Evolutionary conservation across 2,329 filamentous ascomycete species (phyloP), one percentile per base, ranked within the genome.

Genomic region (Nemania sp.): DNA sequence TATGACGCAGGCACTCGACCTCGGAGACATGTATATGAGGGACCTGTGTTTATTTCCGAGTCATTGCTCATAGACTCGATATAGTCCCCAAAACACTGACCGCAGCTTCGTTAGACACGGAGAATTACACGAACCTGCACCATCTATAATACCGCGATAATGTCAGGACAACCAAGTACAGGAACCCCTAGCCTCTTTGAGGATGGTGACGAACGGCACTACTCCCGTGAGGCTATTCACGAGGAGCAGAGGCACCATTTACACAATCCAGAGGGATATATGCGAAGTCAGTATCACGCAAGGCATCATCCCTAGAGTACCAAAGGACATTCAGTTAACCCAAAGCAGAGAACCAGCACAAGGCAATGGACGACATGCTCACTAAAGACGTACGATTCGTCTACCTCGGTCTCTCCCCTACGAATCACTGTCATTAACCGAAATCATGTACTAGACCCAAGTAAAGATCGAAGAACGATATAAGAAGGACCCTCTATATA

Each of bases 401-500:
- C 5, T 18, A 2, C 32, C 47, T 22, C 15, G 10, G 10, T 18
- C 22, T 8, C 29, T 32, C 29, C 29, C 4, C n/a, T n/a, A 7
- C 32, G 49, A 63, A 20, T 13, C 18, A 35, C 6, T 18, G 32
- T 22, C 5, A 49, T 38, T 60, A 13, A 67, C 59, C 13, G 4
- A 29, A n/a, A n/a, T 5, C 52, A 22, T 6, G n/a, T 6, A 53
- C 41, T n/a, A 77, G 75, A 75, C 66, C 29, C 66, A 72, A 35
- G 61, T 29, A 5, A 45, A 65, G 27, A 51, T 75, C 27, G 58
- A 71, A 8, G 73, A 77, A 35, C 56, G 74, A 22, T 72, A 73
- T n/a, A 77, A 77, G 32, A 64, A 63, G 2, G 75, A 77, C 56
- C 75, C 75, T 1, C 68, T 72, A 0, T 76, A 71, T 18, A 49